A percentile compares a stretch with the other conserved stretches of the same genome.
phyloP scores from a whole-genome alignment of 1,139 yeast genomes.

The Hyphopichia burtonii region DNA sequence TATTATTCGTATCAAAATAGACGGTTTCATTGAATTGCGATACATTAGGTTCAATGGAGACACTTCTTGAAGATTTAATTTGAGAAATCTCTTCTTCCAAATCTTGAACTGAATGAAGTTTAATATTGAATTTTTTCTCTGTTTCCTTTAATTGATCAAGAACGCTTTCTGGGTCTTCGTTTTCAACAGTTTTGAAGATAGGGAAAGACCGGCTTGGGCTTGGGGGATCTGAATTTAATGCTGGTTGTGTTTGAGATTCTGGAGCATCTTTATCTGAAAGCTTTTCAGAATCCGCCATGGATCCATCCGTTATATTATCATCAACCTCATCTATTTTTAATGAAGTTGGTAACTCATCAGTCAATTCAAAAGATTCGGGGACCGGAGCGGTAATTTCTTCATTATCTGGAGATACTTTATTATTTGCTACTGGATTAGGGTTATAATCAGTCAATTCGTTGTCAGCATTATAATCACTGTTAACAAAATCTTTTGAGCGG shows the following conservation, averaged over 20 bases:
- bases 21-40: not conserved
- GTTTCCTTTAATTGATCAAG: constrained; percentile 29
- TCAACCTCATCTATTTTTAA: constrained; percentile 14
- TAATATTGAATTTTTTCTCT: constrained; percentile 32
- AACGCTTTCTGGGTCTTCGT: constrained; percentile 31
- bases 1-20: constrained; percentile 3
- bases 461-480: constrained; percentile 20
- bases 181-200: constrained; percentile 29
- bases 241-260: constrained; percentile 1
- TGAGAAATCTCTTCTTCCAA: constrained; percentile 20
- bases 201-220: constrained; percentile 14
- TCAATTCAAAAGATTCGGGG: constrained; percentile 18
- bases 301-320: constrained; percentile 25
- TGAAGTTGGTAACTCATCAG: constrained; percentile 8
- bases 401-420: constrained; percentile 1
- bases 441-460: constrained; percentile 12
- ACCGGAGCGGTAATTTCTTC: constrained; percentile 14
- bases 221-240: not conserved
- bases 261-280: constrained; percentile 5
- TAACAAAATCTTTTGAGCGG: not conserved
- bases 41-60: not conserved
- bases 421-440: not conserved
- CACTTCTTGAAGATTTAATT: constrained; percentile 1
- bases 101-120: constrained; percentile 29
- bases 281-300: constrained; percentile 24